Conservation (phyloP, 768 basidiomycete genomes). For the Chalciporus piperatus region DNA sequence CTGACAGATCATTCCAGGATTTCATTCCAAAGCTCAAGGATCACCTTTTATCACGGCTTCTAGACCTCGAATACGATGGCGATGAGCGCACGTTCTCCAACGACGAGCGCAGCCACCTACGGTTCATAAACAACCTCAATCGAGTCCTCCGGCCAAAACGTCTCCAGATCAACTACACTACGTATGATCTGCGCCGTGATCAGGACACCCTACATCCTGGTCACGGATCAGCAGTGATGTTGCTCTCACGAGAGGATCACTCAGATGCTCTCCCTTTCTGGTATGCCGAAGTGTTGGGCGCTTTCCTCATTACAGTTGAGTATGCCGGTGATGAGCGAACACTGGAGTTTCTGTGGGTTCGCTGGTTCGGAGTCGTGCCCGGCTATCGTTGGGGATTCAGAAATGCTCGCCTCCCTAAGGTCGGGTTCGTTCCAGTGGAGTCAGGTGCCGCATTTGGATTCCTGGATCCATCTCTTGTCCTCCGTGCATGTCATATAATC, state of each 20-base stretch:
- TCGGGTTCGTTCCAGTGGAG: conserved; percentile 18
- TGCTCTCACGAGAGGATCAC: conserved; percentile 11
- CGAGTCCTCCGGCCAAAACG: too few species aligned
- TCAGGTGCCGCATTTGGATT: conserved; percentile 11
- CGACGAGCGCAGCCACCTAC: neutral
- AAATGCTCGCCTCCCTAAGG: conserved; percentile 12
- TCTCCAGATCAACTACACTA: too few species aligned
- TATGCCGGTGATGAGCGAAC: neutral
- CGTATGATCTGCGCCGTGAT: too few species aligned
- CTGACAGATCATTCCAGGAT: conserved; percentile 11
- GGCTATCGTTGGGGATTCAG: conserved; percentile 8
- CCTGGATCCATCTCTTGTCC: conserved; percentile 5
- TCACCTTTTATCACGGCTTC: conserved; percentile 18
- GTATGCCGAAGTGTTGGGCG: conserved; percentile 21
- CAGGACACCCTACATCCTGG: conserved; percentile 22
- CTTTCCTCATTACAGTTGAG: conserved; percentile 19
- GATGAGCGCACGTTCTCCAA: conserved; percentile 8
- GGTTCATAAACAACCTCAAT: too few species aligned
- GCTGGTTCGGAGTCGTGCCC: conserved; percentile 20
- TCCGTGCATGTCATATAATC: conserved; percentile 24
- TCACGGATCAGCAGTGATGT: conserved; percentile 18
- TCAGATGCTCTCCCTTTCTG: conserved; percentile 17
- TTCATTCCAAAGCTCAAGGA: conserved; percentile 18
- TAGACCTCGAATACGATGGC: conserved; percentile 7
- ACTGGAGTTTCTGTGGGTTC: conserved; percentile 28